Evolutionary conservation across 352 stramenopile species (phyloP).

Genomic region (Phytophthora constricta): DNA sequence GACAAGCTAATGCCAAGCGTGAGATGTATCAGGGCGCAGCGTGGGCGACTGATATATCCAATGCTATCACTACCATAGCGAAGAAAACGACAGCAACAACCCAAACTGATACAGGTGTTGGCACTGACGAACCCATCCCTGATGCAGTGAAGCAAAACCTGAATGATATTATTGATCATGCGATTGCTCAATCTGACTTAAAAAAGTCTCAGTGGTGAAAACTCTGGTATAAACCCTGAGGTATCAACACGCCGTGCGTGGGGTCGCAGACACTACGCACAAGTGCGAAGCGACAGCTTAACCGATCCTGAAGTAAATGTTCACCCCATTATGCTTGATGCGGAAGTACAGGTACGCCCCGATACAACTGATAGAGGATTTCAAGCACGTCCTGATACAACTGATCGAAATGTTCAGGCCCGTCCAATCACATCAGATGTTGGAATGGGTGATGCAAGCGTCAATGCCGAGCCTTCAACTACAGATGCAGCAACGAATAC

Average conservation of each 20-base stretch:
- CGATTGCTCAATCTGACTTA: too few relatives aligned
- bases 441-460: too few relatives aligned
- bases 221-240: slow-evolving; percentile 5
- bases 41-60: background rate
- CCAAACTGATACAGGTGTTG: background rate
- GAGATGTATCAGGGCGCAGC: background rate
- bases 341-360: background rate
- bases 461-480: background rate
- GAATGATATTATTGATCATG: too few relatives aligned
- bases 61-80: background rate
- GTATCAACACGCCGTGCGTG: too few relatives aligned
- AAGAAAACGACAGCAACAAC: background rate
- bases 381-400: background rate
- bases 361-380: background rate
- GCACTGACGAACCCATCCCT: background rate
- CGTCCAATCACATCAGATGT: too few relatives aligned
- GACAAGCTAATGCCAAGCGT: background rate
- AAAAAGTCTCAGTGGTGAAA: too few relatives aligned
- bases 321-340: too few relatives aligned
- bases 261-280: background rate
- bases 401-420: too few relatives aligned
- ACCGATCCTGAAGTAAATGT: too few relatives aligned
- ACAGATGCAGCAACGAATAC: background rate
- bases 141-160: background rate
- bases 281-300: too few relatives aligned